Conservation (phyloP, 208 protist species). For the Trypanosoma scelopori region DNA sequence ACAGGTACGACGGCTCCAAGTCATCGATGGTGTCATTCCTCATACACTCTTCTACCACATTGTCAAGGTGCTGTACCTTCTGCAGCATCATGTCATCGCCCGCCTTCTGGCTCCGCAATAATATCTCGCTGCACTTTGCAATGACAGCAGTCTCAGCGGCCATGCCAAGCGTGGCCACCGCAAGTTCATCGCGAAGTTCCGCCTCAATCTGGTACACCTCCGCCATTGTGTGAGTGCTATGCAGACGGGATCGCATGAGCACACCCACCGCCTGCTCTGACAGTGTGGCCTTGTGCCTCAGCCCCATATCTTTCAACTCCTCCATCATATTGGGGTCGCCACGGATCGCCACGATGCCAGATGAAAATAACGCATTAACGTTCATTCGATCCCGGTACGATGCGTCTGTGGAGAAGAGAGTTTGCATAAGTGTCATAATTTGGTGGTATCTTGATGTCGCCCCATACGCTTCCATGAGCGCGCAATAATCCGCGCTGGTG, state of each 20-base stretch:
- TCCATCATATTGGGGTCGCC: slow-evolving; percentile 35
- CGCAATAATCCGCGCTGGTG: slow-evolving; percentile 54
- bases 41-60: slow-evolving; percentile 58
- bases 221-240: slow-evolving; percentile 31
- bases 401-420: slow-evolving; percentile 16
- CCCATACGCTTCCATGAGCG: slow-evolving; percentile 73
- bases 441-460: slow-evolving; percentile 53
- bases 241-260: slow-evolving; percentile 40
- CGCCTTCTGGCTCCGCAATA: slow-evolving; percentile 45
- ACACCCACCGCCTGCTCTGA: slow-evolving; percentile 60
- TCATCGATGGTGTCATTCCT: slow-evolving; percentile 62
- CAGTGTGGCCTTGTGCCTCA: slow-evolving; percentile 28
- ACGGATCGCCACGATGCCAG: slow-evolving; percentile 45
- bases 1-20: slow-evolving; percentile 57
- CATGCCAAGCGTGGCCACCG: slow-evolving; percentile 51
- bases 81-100: slow-evolving; percentile 77
- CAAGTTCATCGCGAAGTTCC: slow-evolving; percentile 43
- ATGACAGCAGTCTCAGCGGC: slow-evolving; percentile 73
- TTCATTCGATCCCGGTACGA: slow-evolving; percentile 21
- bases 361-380: slow-evolving; percentile 50
- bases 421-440: slow-evolving; percentile 35
- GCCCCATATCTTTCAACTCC: slow-evolving; percentile 38
- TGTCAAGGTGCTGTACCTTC: slow-evolving; percentile 74
- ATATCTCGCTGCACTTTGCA: slow-evolving; percentile 69
- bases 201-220: slow-evolving; percentile 70